These are phyloP conservation scores for Alternaria rosae DNA, from an alignment of 2,329 filamentous ascomycete genomes.

Conservation along the genomic window DNA sequence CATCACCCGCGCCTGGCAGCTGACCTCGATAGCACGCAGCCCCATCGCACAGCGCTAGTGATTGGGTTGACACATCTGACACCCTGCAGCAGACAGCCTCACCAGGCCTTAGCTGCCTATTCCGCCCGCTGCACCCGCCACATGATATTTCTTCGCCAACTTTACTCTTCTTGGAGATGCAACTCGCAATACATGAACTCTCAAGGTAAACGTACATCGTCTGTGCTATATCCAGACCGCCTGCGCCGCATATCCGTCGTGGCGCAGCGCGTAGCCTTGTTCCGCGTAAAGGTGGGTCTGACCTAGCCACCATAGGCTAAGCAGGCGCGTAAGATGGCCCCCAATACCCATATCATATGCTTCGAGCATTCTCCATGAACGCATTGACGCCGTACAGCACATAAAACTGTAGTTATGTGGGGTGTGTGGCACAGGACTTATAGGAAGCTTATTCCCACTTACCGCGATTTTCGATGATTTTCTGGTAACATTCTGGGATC, in stretches of 20 bases:
- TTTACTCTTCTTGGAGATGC: not conserved
- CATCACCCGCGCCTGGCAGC: constrained; percentile 22
- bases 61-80: constrained; percentile 3
- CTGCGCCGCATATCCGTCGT: constrained; percentile 31
- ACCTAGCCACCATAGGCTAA: constrained; percentile 12
- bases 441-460: constrained; percentile 6
- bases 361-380: constrained; percentile 11
- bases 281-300: constrained; percentile 10
- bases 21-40: constrained; percentile 23
- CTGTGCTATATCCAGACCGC: constrained; percentile 2
- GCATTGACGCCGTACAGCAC: constrained; percentile 18
- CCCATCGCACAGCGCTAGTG: not conserved
- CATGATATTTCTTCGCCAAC: not conserved
- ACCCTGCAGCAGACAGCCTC: not conserved
- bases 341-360: constrained; percentile 4
- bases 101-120: constrained; percentile 1
- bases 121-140: constrained; percentile 1
- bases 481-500: not conserved
- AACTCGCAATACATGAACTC: not conserved
- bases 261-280: constrained; percentile 24
- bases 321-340: constrained; percentile 21
- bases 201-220: not conserved
- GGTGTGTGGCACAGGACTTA: constrained; percentile 11
- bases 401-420: constrained; percentile 9
- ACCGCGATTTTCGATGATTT: not conserved